Evolutionary conservation across 352 stramenopile genomes (phyloP).

Genomic region (Globisporangium megalacanthum): DNA sequence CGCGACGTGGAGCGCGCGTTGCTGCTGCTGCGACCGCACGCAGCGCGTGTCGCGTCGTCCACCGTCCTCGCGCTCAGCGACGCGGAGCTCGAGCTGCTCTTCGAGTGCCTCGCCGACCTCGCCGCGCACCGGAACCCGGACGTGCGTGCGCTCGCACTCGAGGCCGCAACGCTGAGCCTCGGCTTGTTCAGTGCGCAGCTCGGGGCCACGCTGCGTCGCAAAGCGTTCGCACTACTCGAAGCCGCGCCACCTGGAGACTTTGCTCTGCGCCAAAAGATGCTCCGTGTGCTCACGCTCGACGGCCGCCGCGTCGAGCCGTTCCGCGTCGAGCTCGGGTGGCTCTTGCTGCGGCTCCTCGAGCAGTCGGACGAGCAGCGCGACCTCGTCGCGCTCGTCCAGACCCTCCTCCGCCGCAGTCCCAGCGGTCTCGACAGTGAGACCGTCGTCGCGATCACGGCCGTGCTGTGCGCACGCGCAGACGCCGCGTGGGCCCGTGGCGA

Average conservation of each 20-base stretch:
- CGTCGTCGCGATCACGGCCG: constrained; percentile 60
- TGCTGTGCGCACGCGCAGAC: constrained; percentile 64
- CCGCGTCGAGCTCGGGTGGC: constrained; percentile 59
- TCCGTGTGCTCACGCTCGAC: constrained; percentile 61
- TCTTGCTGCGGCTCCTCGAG: constrained; percentile 68
- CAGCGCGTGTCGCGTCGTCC: not conserved
- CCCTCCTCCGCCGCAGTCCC: constrained; percentile 56
- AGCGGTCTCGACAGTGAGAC: constrained; percentile 51
- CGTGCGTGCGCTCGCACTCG: constrained; percentile 65
- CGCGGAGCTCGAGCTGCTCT: constrained; percentile 46
- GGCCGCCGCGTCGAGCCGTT: constrained; percentile 67
- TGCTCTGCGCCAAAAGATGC: constrained; percentile 48
- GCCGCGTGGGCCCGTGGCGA: constrained; percentile 69
- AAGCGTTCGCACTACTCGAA: constrained; percentile 58
- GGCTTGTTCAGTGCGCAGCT: constrained; percentile 52
- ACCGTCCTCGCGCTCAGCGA: constrained; percentile 6
- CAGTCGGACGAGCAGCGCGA: constrained; percentile 80
- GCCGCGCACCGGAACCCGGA: constrained; percentile 68
- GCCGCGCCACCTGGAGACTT: constrained; percentile 45
- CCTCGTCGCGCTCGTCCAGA: constrained; percentile 67
- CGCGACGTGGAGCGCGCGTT: constrained; percentile 66
- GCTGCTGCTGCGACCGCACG: constrained; percentile 25
- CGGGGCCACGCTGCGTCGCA: constrained; percentile 29
- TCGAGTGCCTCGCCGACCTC: constrained; percentile 65
- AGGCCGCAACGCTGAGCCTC: constrained; percentile 66